Conservation (phyloP, 2,329 filamentous ascomycete species). For the Claviceps digitariae region DNA sequence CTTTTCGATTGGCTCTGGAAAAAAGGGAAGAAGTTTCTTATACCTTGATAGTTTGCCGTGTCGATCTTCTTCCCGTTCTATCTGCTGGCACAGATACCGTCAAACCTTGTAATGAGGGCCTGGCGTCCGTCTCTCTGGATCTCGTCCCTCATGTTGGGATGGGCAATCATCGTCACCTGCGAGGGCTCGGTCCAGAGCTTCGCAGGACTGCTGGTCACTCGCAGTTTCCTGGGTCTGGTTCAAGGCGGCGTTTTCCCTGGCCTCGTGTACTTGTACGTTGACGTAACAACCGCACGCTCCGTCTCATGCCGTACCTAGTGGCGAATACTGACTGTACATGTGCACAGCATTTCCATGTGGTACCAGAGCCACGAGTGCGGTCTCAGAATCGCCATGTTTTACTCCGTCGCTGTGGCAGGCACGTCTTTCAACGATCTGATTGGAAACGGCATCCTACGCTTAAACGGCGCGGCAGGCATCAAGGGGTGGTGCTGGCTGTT, state of each 20-base stretch:
- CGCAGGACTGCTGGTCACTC: slow-evolving; percentile 32
- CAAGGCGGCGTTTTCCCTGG: slow-evolving; percentile 50
- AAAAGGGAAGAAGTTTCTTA: neutral
- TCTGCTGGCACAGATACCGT: slow-evolving; percentile 38
- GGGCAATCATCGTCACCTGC: slow-evolving; percentile 32
- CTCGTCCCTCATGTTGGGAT: slow-evolving; percentile 38
- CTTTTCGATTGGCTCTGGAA: too few species aligned
- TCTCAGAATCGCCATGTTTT: slow-evolving; percentile 48
- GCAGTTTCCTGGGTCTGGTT: slow-evolving; percentile 33
- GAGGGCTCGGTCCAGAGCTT: slow-evolving; percentile 40
- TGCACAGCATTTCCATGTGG: slow-evolving; percentile 37
- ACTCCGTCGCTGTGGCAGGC: slow-evolving; percentile 41
- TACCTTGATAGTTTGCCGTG: slow-evolving; percentile 23
- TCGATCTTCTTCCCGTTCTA: slow-evolving; percentile 41
- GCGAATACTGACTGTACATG: neutral
- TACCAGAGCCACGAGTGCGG: slow-evolving; percentile 47
- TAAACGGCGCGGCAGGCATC: slow-evolving; percentile 36
- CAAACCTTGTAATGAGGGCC: slow-evolving; percentile 42
- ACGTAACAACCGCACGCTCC: neutral
- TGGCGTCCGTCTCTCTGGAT: slow-evolving; percentile 39
- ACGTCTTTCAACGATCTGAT: slow-evolving; percentile 50
- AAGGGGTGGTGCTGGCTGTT: slow-evolving; percentile 71
- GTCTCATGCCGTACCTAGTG: neutral
- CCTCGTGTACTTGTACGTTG: slow-evolving; percentile 38
- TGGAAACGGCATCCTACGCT: slow-evolving; percentile 45